Percentiles rank a stretch among this genome's conserved stretches.
phyloP scores from a whole-genome alignment of 257 asterid genomes.

The Gynochthodes officinalis region DNA sequence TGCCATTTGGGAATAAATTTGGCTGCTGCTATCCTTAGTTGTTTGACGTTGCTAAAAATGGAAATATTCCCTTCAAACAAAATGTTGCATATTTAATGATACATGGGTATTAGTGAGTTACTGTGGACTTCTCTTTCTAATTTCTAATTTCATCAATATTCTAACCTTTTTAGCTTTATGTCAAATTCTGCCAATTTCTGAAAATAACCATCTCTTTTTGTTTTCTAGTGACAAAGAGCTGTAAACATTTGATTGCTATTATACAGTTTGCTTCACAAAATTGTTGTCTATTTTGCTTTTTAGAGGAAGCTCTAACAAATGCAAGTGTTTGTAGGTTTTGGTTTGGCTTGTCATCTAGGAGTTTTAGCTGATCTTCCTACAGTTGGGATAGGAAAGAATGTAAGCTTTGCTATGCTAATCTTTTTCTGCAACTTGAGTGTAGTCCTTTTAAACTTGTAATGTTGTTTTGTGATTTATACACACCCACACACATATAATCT shows the following conservation, averaged over 20 bases:
- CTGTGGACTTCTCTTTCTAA: not conserved
- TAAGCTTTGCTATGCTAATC: conserved; percentile 29
- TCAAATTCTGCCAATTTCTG: not conserved
- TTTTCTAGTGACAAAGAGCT: not conserved
- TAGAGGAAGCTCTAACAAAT: conserved; percentile 3
- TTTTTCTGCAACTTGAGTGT: not conserved
- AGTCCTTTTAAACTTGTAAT: not conserved
- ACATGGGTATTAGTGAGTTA: not conserved
- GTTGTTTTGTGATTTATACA: not conserved
- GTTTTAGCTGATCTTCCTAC: conserved; percentile 81
- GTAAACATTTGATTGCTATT: not conserved
- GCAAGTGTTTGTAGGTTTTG: conserved; percentile 57
- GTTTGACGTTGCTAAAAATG: not conserved
- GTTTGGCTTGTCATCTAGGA: conserved; percentile 92
- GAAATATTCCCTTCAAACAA: not conserved
- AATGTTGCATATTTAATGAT: not conserved
- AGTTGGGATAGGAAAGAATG: conserved; percentile 85
- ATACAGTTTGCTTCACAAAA: not conserved
- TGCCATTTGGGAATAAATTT: no score
- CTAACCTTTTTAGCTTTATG: not conserved
- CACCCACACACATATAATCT: no score
- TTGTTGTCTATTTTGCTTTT: not conserved
- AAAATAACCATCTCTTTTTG: not conserved
- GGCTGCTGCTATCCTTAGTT: not conserved
- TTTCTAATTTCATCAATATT: no score